Evolutionary conservation across 73 alveolate species (phyloP).

Genomic region (Paramecium caudatum): DNA sequence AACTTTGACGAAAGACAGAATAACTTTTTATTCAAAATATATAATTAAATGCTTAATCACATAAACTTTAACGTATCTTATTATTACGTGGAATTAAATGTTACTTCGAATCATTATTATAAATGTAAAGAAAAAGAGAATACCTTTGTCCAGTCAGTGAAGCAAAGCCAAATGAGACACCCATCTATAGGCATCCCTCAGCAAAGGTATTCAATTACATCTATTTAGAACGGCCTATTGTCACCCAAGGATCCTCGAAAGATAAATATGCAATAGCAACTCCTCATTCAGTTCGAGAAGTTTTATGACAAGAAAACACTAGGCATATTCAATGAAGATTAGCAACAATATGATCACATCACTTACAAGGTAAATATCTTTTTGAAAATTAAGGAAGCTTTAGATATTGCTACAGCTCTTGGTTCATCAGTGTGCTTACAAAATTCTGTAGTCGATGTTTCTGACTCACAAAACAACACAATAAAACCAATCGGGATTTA

Average conservation of each 20-base stretch:
- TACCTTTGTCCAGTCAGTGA: constrained; percentile 15
- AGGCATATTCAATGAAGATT: constrained; percentile 12
- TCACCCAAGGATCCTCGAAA: neutral
- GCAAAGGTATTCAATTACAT: neutral
- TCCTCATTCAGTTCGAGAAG: neutral
- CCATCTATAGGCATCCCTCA: constrained; percentile 80
- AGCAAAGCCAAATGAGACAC: constrained; percentile 72
- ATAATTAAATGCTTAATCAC: no score
- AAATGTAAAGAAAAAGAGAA: constrained; percentile 43
- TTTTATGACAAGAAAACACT: neutral
- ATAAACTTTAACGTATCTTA: no score
- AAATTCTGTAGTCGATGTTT: neutral
- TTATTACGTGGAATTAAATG: no score
- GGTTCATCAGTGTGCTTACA: neutral
- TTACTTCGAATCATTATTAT: no score
- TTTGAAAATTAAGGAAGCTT: neutral
- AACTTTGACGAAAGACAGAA: no score
- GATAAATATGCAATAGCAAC: neutral
- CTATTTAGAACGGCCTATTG: neutral
- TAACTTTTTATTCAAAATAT: no score
- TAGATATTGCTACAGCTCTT: constrained; percentile 23
- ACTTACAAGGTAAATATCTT: neutral
- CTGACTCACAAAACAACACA: neutral
- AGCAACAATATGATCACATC: constrained; percentile 24
- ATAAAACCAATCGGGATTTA: constrained; percentile 82